These are phyloP conservation scores for Rostrohypoxylon terebratum DNA, from an alignment of 495 filamentous ascomycete species.

Conservation along the genomic window DNA sequence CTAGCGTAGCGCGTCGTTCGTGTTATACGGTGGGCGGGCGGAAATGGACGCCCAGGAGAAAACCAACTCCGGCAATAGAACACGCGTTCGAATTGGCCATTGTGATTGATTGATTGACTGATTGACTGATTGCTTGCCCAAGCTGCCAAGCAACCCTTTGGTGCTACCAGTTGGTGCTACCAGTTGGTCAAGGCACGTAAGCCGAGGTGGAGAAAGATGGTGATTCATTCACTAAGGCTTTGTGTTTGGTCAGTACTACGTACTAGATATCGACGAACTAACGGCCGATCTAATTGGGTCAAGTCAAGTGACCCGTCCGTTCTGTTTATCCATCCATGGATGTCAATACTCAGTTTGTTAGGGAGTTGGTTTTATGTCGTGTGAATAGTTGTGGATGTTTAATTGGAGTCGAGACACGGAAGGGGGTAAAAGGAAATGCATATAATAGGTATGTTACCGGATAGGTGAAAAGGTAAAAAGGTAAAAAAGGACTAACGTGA, in stretches of 20 bases:
- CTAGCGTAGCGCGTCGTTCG: neutral
- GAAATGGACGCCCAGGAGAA: conserved; percentile 18
- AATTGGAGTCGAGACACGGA: neutral
- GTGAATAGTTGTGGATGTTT: neutral
- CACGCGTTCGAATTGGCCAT: conserved; percentile 34
- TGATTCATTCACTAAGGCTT: conserved; percentile 10
- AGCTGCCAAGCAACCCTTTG: neutral
- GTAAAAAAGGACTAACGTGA: neutral
- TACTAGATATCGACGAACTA: neutral
- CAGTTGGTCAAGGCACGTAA: conserved; percentile 6
- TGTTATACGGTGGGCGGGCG: conserved; percentile 1
- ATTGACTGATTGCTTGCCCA: neutral
- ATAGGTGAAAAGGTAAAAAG: too few species aligned
- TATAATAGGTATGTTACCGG: too few species aligned
- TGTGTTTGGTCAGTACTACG: conserved; percentile 1
- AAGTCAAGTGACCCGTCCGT: neutral
- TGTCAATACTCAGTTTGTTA: neutral
- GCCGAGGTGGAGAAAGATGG: conserved; percentile 17
- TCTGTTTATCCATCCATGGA: too few species aligned
- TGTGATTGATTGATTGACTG: conserved; percentile 22
- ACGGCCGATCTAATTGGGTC: conserved; percentile 10
- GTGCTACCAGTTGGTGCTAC: neutral
- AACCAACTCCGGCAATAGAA: conserved; percentile 32
- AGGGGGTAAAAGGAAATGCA: neutral
- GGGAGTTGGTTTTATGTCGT: neutral